Conservation (phyloP, 257 asterid genomes). For the Gynochthodes officinalis region DNA sequence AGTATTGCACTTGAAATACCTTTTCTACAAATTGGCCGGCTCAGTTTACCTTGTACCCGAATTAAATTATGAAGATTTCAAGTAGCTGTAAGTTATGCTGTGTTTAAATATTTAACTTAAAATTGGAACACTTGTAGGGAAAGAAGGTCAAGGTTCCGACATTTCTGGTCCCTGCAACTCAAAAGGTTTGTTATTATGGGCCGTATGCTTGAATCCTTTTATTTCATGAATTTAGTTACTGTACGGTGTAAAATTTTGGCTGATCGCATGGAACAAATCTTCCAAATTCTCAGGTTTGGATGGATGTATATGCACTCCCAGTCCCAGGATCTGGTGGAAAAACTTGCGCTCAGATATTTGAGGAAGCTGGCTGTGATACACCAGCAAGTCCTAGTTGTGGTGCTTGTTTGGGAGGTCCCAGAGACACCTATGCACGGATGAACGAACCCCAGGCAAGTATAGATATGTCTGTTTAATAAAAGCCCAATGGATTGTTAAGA, state of each 20-base stretch:
- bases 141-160: slow-evolving; percentile 98
- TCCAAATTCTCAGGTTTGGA: slow-evolving; percentile 67
- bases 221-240: not conserved
- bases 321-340: slow-evolving; percentile 95
- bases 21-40: not conserved
- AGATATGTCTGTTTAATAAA: not conserved
- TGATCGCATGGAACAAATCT: not conserved
- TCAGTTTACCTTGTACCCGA: not conserved
- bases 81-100: not conserved
- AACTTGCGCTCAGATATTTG: slow-evolving; percentile 96
- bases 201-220: not conserved
- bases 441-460: slow-evolving; percentile 81
- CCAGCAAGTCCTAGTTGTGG: slow-evolving; percentile 98
- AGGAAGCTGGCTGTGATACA: slow-evolving; percentile 98
- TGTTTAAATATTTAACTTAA: slow-evolving; percentile 11
- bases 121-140: slow-evolving; percentile 47
- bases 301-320: slow-evolving; percentile 84
- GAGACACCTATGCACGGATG: slow-evolving; percentile 93
- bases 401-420: slow-evolving; percentile 97
- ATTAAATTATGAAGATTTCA: not conserved
- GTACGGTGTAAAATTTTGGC: not conserved
- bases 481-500: not conserved
- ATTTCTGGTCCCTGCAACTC: slow-evolving; percentile 97
- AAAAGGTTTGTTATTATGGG: slow-evolving; percentile 57
- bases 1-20: not conserved